Base-by-base conservation (phyloP, 805 yeast species). In the Kazachstania africana region DNA sequence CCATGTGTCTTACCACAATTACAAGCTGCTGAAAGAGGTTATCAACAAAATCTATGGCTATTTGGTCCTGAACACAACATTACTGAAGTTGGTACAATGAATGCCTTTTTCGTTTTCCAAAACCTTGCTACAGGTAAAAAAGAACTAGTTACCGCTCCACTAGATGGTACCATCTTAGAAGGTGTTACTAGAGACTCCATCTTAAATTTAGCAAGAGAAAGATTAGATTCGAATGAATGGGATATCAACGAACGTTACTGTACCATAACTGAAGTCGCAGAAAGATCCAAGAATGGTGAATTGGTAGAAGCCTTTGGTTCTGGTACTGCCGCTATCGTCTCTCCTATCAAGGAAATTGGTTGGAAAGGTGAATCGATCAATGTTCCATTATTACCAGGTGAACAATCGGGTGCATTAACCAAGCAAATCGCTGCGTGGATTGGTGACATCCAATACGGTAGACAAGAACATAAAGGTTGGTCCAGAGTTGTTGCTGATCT, bases 81-180 rank as follows among this genome's bases (percentile, higher is more conserved):
- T 48, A 88, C 97, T 44, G 97, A 88, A 65, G 97, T 83, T 36
- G 97, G 97, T 43, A 84, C 96, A 36, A 88, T 88, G 96, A 88
- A 88, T 61, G 87, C 70, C 28, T 88, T 88, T 64, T 75, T 81
- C 48, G 95, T 75, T 23, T 83, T 87, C 68, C 62, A 78, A 57
- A 72, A 80, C 57, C 55, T 70, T 13, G 61, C 59, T 27, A 68
- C 78, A 21, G 95, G 94, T 36, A 81, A 76, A 60, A 80, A 79
- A 53, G 97, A 88, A 63, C 70, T 88, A 44, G 93, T 74, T 29
- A 88, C 97, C 40, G 94, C 95, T 40, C 97, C 97, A 38, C 68
- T 88, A 45, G 96, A 88, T 52, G 97, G 97, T 44, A 88, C 95
- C 40, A 88, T 88, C 48, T 72, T 88, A 50, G 95, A 82, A 57